Evolutionary conservation across 2,329 filamentous ascomycete species (phyloP), one percentile per base, ranked within the genome.

Genomic region (Tolypocladium album): DNA sequence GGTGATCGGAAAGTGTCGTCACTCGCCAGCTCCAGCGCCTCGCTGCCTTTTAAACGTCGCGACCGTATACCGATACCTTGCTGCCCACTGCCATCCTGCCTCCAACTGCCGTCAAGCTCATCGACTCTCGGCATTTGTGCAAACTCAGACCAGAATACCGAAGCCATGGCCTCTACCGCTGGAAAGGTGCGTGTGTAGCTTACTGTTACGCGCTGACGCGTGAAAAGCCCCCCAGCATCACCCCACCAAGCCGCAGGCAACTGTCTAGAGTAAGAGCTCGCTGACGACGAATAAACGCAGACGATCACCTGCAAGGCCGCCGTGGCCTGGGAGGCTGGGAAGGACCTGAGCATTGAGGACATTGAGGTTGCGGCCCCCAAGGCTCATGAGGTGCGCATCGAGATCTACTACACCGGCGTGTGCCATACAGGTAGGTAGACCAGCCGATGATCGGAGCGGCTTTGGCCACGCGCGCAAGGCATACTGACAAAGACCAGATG

Each of bases 381-480:
- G 77, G 92, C 93, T 63, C 85, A 96, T 78, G 94, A 99, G 80
- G 94, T 99, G 72, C 90, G 94, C 70, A 96, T 99, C 72, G 80
- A 97, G 81, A 90, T 97, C 74, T 88, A 93, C 82, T 95, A 97
- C 82, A 99, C 94, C 59, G 94, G 94, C 77, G 94, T 99, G 74
- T 99, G 94, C 82, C 94, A 99, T 80, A 99, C 93, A 74, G 90
- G 90, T 94, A 74, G 90, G 90, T 94, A 78, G 38, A 38, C 31
- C 20, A 22, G 50, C 50, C 50, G 50, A 55, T 36, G 20, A 38
- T 38, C 31, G 20, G 50, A 55, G 50, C 8, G 9, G 2, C 7
- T 22, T n/a, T 4, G 5, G 8, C 31, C 11, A 13, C 27, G 9
- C 24, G 15, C 27, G 9, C 31, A 8, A 34, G 12, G 4, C 20